Conservation (phyloP, 2,329 filamentous ascomycete genomes). For the Fusarium mexicanum region DNA sequence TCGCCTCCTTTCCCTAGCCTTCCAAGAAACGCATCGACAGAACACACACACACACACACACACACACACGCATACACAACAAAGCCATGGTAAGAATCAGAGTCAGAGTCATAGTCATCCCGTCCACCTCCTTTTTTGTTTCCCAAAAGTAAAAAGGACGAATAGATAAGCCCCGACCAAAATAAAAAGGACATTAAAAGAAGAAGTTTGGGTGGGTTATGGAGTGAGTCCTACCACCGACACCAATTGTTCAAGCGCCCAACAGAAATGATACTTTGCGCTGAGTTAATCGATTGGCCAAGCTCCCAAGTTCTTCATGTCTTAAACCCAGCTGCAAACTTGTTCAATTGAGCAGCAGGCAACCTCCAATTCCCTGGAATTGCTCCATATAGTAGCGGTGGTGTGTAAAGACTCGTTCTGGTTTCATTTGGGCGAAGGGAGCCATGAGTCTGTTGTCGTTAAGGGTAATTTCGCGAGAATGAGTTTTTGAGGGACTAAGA, state of each 20-base stretch:
- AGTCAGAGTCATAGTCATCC: constrained; percentile 15
- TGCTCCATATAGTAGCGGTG: constrained; percentile 25
- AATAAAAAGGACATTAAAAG: constrained; percentile 41
- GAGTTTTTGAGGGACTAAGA: constrained; percentile 20
- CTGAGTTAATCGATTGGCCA: constrained; percentile 16
- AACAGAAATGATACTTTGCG: constrained; percentile 5
- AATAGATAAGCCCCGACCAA: constrained; percentile 41
- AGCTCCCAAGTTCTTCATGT: constrained; percentile 12
- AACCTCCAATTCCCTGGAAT: constrained; percentile 28
- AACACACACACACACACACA: constrained; percentile 28
- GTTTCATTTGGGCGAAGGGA: constrained; percentile 11
- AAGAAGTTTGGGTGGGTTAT: constrained; percentile 15
- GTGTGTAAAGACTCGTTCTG: constrained; percentile 9
- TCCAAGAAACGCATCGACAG: constrained; percentile 23
- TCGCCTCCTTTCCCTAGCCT: constrained; percentile 17
- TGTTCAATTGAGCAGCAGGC: constrained; percentile 10
- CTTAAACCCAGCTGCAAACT: constrained; percentile 5
- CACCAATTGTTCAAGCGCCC: constrained; percentile 26
- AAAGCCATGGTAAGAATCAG: constrained; percentile 6
- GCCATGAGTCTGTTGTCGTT: constrained; percentile 25
- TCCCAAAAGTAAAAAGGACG: constrained; percentile 39
- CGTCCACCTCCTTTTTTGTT: constrained; percentile 37
- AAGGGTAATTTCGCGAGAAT: constrained; percentile 26
- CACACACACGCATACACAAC: constrained; percentile 32
- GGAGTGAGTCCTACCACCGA: constrained; percentile 17